phyloP scores from a whole-genome alignment of 345 rosid species.

The Eucalyptus melliodora region DNA sequence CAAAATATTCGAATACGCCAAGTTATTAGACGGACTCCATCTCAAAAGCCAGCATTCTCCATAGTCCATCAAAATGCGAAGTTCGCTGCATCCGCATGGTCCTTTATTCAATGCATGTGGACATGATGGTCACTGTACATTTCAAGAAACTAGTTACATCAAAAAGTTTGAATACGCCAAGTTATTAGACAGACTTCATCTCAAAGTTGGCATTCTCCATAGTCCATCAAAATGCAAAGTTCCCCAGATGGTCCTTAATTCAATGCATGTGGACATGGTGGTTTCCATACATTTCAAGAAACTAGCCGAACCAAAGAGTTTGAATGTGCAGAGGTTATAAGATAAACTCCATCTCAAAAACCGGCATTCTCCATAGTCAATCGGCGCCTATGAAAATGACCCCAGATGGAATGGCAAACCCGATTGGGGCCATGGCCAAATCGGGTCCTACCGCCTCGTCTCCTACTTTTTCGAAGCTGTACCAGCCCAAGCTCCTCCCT shows the following conservation, averaged over 20 bases:
- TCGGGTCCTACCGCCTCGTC: too few species aligned
- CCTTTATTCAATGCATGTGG: not conserved
- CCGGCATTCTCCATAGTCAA: not conserved
- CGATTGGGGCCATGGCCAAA: too few species aligned
- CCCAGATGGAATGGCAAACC: too few species aligned
- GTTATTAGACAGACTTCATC: fast-evolving
- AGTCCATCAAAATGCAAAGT: not conserved
- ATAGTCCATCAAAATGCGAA: not conserved
- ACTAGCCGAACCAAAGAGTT: not conserved
- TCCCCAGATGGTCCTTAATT: not conserved
- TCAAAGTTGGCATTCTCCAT: not conserved
- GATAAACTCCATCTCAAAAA: not conserved
- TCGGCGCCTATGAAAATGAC: too few species aligned
- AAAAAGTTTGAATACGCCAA: not conserved
- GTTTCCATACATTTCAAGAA: not conserved
- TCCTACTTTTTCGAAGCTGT: too few species aligned
- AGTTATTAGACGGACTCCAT: not conserved
- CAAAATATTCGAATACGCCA: not conserved
- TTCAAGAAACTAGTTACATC: not conserved
- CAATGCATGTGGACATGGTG: not conserved
- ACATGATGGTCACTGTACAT: fast-evolving
- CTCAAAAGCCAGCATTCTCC: not conserved
- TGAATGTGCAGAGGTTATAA: not conserved
- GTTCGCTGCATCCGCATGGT: not conserved
- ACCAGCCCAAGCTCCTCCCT: too few species aligned